Percentiles rank a stretch among this genome's conserved stretches.
phyloP scores from a whole-genome alignment of 768 basidiomycete genomes.

The Calocybe cyanea region DNA sequence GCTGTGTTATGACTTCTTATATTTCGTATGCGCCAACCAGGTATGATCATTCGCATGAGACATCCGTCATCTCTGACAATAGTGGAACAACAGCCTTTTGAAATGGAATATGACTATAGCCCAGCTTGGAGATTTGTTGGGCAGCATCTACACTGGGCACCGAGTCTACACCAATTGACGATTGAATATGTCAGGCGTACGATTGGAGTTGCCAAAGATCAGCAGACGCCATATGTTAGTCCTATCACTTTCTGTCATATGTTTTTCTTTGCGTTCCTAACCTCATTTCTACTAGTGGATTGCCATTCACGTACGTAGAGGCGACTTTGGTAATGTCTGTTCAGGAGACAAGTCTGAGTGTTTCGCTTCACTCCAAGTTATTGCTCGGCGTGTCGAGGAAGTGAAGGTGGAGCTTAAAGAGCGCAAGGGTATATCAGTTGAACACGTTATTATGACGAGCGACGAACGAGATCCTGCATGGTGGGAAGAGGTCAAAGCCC shows the following conservation, averaged over 20 bases:
- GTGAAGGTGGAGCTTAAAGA: conserved; percentile 45
- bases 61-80: conserved; percentile 7
- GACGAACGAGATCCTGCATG: conserved; percentile 55
- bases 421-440: conserved; percentile 40
- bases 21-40: conserved; percentile 44
- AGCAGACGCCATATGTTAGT: conserved; percentile 45
- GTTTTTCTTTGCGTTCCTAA: background rate
- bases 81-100: conserved; percentile 36
- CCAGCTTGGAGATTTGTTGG: conserved; percentile 59
- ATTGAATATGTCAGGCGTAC: conserved; percentile 43
- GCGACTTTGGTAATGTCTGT: conserved; percentile 51
- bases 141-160: conserved; percentile 47
- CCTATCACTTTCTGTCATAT: background rate
- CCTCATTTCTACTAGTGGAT: conserved; percentile 50
- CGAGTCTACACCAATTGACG: conserved; percentile 36
- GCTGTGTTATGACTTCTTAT: conserved; percentile 51
- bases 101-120: conserved; percentile 53
- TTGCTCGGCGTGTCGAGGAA: conserved; percentile 53
- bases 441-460: conserved; percentile 60
- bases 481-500: conserved; percentile 49
- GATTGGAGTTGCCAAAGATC: conserved; percentile 32
- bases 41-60: conserved; percentile 23
- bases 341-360: conserved; percentile 40
- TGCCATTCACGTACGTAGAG: conserved; percentile 51
- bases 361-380: conserved; percentile 50